These are phyloP conservation scores for Teratosphaeria pseudoeucalypti DNA, from an alignment of 2,329 filamentous ascomycete species.

Conservation along the genomic window DNA sequence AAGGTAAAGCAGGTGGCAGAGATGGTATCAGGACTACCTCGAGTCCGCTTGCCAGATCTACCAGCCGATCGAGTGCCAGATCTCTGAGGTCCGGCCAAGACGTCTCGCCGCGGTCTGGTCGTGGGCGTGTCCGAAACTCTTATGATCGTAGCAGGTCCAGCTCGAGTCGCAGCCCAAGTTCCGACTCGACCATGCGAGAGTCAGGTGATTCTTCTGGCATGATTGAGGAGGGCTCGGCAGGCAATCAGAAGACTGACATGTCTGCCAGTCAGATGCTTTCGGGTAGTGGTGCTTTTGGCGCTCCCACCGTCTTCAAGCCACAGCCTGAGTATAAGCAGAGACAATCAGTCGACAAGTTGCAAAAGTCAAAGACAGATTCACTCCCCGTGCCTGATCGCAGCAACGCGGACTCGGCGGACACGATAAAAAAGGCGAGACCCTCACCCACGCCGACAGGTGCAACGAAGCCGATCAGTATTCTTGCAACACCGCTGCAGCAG, in stretches of 20 bases:
- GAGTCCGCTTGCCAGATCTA: background rate
- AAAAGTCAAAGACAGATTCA: constrained; percentile 48
- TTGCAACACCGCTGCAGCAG: constrained; percentile 49
- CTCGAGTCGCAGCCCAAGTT: constrained; percentile 47
- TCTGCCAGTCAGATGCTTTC: constrained; percentile 86
- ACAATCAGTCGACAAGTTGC: constrained; percentile 14
- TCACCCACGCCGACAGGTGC: background rate
- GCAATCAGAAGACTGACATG: constrained; percentile 24
- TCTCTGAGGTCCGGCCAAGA: background rate
- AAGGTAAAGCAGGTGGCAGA: constrained; percentile 8
- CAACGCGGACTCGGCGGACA: background rate
- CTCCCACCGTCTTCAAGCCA: constrained; percentile 50
- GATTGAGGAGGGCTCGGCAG: constrained; percentile 18
- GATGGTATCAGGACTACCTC: background rate
- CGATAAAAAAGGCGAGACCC: background rate
- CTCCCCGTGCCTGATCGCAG: background rate
- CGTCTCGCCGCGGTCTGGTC: constrained; percentile 19
- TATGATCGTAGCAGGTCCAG: constrained; percentile 44
- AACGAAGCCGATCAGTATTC: background rate
- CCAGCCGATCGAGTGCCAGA: background rate
- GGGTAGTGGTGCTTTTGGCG: constrained; percentile 79
- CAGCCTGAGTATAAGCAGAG: constrained; percentile 8
- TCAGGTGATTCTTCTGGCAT: constrained; percentile 62
- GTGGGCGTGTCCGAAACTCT: constrained; percentile 24
- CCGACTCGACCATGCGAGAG: constrained; percentile 46